Evolutionary conservation across 352 stramenopile genomes (phyloP), one percentile per base, ranked within the genome.

Genomic region (Phytophthora parvispora): DNA sequence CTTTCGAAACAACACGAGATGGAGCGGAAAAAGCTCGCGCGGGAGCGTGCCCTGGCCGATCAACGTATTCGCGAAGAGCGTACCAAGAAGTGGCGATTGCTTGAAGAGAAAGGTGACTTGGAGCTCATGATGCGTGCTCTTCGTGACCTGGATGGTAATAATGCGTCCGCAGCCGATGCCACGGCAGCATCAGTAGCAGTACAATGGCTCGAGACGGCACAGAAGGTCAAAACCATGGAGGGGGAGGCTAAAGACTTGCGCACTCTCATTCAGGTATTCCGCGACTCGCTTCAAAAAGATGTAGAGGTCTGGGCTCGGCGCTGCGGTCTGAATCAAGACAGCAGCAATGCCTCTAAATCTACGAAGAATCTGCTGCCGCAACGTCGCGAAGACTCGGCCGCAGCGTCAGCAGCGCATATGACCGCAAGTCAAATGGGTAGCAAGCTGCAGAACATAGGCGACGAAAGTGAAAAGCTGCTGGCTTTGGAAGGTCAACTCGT

Each of bases 1-100:
- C 71, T 95, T 0, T 96, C 89, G 1, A 94, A 95, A 48, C 88
- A 97, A 40, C 89, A 97, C 52, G 89, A 97, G 57, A 61, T 93
- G 57, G 90, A 97, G 60, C 83, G 90, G 3, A 95, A 95, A 54
- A 80, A 87, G 10, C 74, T 96, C 1, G 87, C 86, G 10, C 88
- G 91, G 49, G 89, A 96, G 50, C 91, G 89, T n/a, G 86, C 84
- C 0, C 54, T 93, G 0, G 89, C 89, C 2, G 89, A 95, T 47
- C 78, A 94, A 62, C 89, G 89, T 48, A 91, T 94, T 25, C 77
- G 86, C 38, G 87, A 96, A 71, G 89, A 96, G 60, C 83, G 89
- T 1, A 91, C 83, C 4, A 80, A 89, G 38, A 96, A 95, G 57
- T 96, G 89, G 89, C 92, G 93, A 47, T 54, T 96, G 10, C 68